Evolutionary conservation across 192 early-diverging fungal species (phyloP), one percentile per base, ranked within the genome.

Genomic region (Allomyces javanicus): DNA sequence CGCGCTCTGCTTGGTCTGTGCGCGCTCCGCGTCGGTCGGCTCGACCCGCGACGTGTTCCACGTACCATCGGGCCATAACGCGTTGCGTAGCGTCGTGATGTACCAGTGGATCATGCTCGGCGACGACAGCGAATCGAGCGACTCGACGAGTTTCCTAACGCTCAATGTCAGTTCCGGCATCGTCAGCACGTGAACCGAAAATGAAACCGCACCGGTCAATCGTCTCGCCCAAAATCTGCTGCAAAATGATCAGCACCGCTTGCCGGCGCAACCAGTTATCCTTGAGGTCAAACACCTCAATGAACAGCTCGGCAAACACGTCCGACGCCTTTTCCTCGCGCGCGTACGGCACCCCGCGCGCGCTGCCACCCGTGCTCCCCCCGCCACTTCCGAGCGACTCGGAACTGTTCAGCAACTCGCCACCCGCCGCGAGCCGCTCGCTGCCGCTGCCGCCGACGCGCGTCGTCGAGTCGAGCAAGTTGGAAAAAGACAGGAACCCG

Each of bases 271-370:
- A 74, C 88, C 89, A 95, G 71, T 93, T 95, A 64, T 84, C 86
- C 70, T 86, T 85, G 43, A 96, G 75, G n/a, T 93, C 94, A 78
- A 96, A 96, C n/a, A 89, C 68, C 72, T 96, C 91, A 62, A 92
- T 82, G 63, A 96, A 84, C 27, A 94, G 72, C 66, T 93, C 89
- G 65, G 88, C 62, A 22, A 66, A 14, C 6, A 62, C 10, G 24
- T 24, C 23, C n/a, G n/a, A 25, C 67, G 25, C n/a, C 71, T 72
- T 63, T 75, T 73, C 62, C 67, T 45, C 44, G 25, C 21, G 25
- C 65, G 65, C 24, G 44, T 67, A 33, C 23, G 27, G 19, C 22
- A 23, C 23, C 1, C 44, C 45, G 40, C 65, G 65, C 71, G 3
- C 70, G 61, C 44, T 74, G 40, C n/a, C 63, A 50, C 17, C 61